Conservation (phyloP, 176 grass and related monocot genomes). For the Zea mays region Zm-B73-REFERENCE-NAM-5.0 NC_050099.1:232230501-232231000, state of each 20-base stretch:
- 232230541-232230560: not conserved
- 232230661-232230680: conserved; percentile 59
- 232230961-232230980: conserved; percentile 25
- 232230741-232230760: not conserved
- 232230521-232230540: not conserved
- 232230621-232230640: conserved; percentile 61
- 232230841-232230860: conserved; percentile 30
- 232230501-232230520: not conserved
- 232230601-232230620: conserved; percentile 66
- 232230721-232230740: conserved; percentile 43
- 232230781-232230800: conserved; percentile 17
- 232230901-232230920: conserved; percentile 46
- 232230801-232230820: too few relatives aligned
- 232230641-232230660: conserved; percentile 65
- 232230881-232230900: conserved; percentile 39
- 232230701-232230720: conserved; percentile 82
- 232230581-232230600: conserved; percentile 49
- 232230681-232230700: conserved; percentile 80
- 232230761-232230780: conserved; percentile 49
- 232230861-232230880: conserved; percentile 25
- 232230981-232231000: conserved; percentile 33
- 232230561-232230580: not conserved
- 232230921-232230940: conserved; percentile 33
- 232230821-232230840: too few relatives aligned
- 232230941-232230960: conserved; percentile 28